Evolutionary conservation across 2,329 filamentous ascomycete genomes (phyloP).

Genomic region (Basipetospora sp.): DNA sequence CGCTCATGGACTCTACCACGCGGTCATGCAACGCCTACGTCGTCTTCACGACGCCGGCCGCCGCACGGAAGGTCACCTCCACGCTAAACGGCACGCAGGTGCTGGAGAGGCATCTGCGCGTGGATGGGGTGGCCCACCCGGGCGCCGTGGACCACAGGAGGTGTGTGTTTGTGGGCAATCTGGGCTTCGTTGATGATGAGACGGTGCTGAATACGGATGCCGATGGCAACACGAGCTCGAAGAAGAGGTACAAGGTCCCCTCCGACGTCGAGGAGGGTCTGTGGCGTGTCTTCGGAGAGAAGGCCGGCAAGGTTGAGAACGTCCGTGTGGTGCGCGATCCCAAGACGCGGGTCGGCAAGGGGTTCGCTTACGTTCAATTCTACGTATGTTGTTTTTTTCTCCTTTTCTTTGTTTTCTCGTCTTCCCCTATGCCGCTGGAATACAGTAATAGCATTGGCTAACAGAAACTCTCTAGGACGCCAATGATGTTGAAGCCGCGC

Average conservation of each 20-base stretch:
- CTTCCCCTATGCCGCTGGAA: no score
- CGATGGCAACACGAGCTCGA: slow-evolving; percentile 51
- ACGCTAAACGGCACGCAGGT: slow-evolving; percentile 72
- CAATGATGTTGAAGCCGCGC: slow-evolving; percentile 79
- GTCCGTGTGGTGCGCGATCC: slow-evolving; percentile 84
- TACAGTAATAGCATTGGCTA: no score
- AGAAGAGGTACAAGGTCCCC: slow-evolving; percentile 59
- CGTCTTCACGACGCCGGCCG: slow-evolving; percentile 64
- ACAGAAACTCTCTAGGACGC: slow-evolving; percentile 40
- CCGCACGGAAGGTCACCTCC: slow-evolving; percentile 60
- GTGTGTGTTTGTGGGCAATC: slow-evolving; percentile 91
- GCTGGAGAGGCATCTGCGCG: slow-evolving; percentile 75
- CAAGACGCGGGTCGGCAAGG: slow-evolving; percentile 85
- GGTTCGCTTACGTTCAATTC: slow-evolving; percentile 96
- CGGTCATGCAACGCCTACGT: slow-evolving; percentile 89
- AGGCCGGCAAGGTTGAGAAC: slow-evolving; percentile 71
- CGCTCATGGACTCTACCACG: slow-evolving; percentile 79
- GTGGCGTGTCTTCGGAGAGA: slow-evolving; percentile 63
- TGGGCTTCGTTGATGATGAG: slow-evolving; percentile 92
- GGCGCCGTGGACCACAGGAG: slow-evolving; percentile 67
- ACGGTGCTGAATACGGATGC: slow-evolving; percentile 50
- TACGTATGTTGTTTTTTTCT: slow-evolving; percentile 32
- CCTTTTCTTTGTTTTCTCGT: neutral
- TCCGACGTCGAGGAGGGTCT: slow-evolving; percentile 86
- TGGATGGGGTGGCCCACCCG: slow-evolving; percentile 82